Percentiles rank a stretch among this genome's conserved stretches.
Evolutionary conservation across 208 protist species (phyloP).

Genomic region (Leishmania mexicana): DNA sequence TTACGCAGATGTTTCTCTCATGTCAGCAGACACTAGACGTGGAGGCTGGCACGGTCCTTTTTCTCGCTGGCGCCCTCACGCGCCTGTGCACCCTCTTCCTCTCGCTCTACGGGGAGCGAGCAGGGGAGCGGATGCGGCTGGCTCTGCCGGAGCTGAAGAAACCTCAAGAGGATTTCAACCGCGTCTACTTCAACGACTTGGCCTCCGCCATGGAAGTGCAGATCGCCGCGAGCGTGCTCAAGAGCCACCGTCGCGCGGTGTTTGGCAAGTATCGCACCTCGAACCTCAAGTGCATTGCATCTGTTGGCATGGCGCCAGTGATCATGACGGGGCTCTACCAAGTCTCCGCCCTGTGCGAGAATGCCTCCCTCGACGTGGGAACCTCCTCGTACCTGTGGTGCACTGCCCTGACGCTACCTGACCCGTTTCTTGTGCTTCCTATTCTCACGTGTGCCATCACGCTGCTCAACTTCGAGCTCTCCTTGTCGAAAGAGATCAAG

Average conservation of each 20-base stretch:
- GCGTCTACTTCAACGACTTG: conserved; percentile 73
- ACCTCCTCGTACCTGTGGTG: conserved; percentile 82
- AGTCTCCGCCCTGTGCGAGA: conserved; percentile 63
- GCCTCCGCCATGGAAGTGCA: conserved; percentile 81
- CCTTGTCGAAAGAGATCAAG: conserved; percentile 68
- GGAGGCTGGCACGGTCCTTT: conserved; percentile 53
- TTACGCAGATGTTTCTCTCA: conserved; percentile 46
- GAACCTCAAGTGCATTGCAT: conserved; percentile 65
- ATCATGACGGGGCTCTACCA: conserved; percentile 67
- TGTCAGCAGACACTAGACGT: conserved; percentile 49
- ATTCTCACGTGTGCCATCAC: conserved; percentile 61
- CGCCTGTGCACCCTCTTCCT: conserved; percentile 70
- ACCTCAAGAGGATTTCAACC: conserved; percentile 77
- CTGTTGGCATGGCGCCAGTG: conserved; percentile 67
- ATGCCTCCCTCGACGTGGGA: conserved; percentile 56
- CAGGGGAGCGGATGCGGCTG: conserved; percentile 72
- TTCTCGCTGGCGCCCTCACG: conserved; percentile 55
- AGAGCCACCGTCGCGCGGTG: conserved; percentile 76
- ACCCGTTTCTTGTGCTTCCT: conserved; percentile 76
- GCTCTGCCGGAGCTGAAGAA: conserved; percentile 67
- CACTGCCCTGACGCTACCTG: conserved; percentile 66
- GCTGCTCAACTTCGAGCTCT: conserved; percentile 88
- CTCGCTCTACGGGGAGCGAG: conserved; percentile 88
- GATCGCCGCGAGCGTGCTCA: conserved; percentile 66
- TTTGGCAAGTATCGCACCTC: conserved; percentile 77